phyloP scores from a whole-genome alignment of 192 early-diverging fungal species.

The Coemansia erecta region DNA sequence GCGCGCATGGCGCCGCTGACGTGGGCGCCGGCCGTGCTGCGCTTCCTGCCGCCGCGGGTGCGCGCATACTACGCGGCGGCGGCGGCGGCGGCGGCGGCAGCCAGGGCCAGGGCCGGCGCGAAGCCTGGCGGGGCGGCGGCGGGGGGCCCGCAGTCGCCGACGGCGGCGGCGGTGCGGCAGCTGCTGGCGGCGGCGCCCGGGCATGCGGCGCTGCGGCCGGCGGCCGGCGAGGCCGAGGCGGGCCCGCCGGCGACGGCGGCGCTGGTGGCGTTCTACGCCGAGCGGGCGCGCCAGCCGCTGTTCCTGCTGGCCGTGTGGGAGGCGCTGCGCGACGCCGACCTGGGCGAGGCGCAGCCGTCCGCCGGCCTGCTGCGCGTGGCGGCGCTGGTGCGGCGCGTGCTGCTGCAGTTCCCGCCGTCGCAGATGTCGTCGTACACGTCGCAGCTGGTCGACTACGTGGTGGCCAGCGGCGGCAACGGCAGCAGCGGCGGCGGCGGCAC shows the following conservation, averaged over 20 bases:
- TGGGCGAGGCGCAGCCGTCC: neutral
- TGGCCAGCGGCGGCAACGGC: no score
- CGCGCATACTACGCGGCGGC: constrained; percentile 43
- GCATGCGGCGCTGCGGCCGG: constrained; percentile 25
- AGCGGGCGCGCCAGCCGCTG: constrained; percentile 59
- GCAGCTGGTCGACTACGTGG: constrained; percentile 65
- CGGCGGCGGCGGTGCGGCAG: constrained; percentile 19
- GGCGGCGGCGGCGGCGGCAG: no score
- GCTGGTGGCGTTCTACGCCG: constrained; percentile 58
- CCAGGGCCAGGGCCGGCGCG: neutral
- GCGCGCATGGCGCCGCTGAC: constrained; percentile 16
- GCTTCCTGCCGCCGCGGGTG: constrained; percentile 35
- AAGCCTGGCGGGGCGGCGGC: no score
- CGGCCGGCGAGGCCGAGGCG: constrained; percentile 2
- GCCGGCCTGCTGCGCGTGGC: constrained; percentile 16
- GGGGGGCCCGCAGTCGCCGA: constrained; percentile 13
- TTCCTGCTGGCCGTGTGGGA: constrained; percentile 71
- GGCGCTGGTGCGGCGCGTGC: constrained; percentile 59
- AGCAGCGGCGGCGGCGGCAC: constrained; percentile 31
- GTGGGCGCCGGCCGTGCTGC: constrained; percentile 46
- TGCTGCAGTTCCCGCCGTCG: constrained; percentile 67
- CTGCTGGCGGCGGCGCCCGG: constrained; percentile 27
- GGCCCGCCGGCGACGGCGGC: constrained; percentile 21
- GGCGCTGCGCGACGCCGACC: constrained; percentile 30
- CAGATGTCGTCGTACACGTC: constrained; percentile 69